A percentile compares a stretch with the other conserved stretches of the same genome.
These are phyloP conservation scores for Rhizoclosmatium globosum DNA, from an alignment of 192 early-diverging fungal species.

Conservation along the genomic window DNA sequence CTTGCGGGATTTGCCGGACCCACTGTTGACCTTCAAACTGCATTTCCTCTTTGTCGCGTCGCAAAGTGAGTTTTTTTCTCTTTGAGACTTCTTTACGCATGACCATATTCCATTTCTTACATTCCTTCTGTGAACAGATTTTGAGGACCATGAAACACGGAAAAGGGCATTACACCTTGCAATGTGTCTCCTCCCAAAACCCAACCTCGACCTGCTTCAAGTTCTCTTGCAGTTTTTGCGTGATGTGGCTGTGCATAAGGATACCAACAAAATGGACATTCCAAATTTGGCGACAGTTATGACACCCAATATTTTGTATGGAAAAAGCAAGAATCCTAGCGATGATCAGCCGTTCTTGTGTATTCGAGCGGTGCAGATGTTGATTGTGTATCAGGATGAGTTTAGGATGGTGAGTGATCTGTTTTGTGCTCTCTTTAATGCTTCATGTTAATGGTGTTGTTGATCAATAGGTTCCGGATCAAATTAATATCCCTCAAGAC, in stretches of 20 bases:
- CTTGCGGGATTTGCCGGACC: constrained; percentile 94
- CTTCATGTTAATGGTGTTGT: too few species aligned
- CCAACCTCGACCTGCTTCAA: constrained; percentile 91
- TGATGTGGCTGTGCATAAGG: constrained; percentile 71
- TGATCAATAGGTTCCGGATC: too few species aligned
- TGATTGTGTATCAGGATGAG: constrained; percentile 55
- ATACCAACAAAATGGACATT: constrained; percentile 91
- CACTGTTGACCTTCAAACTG: constrained; percentile 89
- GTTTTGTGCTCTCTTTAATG: too few species aligned
- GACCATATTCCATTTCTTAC: background rate
- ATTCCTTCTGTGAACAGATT: constrained; percentile 22
- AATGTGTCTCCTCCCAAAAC: constrained; percentile 84
- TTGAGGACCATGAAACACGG: constrained; percentile 38
- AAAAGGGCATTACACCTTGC: constrained; percentile 82
- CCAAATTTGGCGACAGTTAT: constrained; percentile 94
- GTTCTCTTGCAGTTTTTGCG: constrained; percentile 89
- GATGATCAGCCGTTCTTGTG: constrained; percentile 46
- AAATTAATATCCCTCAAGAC: too few species aligned
- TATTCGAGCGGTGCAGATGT: constrained; percentile 51
- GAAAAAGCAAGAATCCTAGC: constrained; percentile 74
- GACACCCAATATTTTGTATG: constrained; percentile 91
- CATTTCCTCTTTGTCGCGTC: constrained; percentile 84
- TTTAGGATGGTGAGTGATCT: constrained; percentile 50
- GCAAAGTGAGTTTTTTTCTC: constrained; percentile 62
- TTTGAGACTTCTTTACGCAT: background rate